A percentile compares a stretch with the other conserved stretches of the same genome.
Conservation (phyloP, 495 filamentous ascomycete genomes). For the Pyrenopolyporus hunteri region DNA sequence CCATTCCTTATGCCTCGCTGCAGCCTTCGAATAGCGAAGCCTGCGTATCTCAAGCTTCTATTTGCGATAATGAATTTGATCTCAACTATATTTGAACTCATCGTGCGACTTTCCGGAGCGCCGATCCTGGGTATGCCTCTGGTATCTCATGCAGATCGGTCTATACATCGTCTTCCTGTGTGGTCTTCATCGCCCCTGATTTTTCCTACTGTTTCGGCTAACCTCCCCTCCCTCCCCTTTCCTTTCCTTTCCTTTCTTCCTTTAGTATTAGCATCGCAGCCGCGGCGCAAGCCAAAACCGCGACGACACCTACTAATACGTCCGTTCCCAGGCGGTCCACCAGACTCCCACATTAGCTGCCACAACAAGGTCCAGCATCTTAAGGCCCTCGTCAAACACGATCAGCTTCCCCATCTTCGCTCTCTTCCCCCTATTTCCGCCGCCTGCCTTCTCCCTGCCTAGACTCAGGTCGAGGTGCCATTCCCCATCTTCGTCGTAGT, state of each 20-base stretch:
- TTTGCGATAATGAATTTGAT: background rate
- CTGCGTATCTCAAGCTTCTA: background rate
- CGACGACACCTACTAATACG: constrained; percentile 24
- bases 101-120: constrained; percentile 7
- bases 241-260: background rate
- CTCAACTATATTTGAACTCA: background rate
- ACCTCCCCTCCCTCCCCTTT: background rate
- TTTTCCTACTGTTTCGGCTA: too few relatives aligned
- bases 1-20: too few relatives aligned
- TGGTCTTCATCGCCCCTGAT: background rate
- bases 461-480: constrained; percentile 69
- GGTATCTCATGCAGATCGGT: constrained; percentile 37
- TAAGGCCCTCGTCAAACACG: constrained; percentile 86
- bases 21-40: too few relatives aligned
- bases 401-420: constrained; percentile 94
- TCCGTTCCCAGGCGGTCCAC: constrained; percentile 86
- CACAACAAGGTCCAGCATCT: constrained; percentile 93
- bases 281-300: background rate
- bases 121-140: constrained; percentile 12
- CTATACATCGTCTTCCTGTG: constrained; percentile 1
- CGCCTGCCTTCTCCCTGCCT: constrained; percentile 77
- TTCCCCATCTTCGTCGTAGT: constrained; percentile 42
- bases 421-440: constrained; percentile 80
- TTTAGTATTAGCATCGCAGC: background rate
- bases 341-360: constrained; percentile 90